Base-by-base conservation (phyloP, 2,329 filamentous ascomycete genomes). In the Septoria linicola region DNA sequence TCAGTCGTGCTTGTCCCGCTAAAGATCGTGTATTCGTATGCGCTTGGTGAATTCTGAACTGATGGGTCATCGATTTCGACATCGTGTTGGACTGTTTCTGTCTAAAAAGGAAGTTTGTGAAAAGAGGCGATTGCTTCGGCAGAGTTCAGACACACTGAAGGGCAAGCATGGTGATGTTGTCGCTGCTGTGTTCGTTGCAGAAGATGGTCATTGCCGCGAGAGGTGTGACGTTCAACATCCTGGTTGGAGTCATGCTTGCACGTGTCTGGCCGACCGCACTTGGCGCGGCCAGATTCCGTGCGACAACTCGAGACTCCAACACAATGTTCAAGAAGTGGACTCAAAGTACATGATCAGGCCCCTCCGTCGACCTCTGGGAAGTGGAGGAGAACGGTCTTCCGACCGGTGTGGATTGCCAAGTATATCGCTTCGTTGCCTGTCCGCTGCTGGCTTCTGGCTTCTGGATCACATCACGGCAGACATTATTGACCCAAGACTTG, bases 1-100 rank as follows among this genome's bases (percentile, higher is more conserved):
- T 49, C 46, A 51, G 39, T 40, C 53, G 48, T 30, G 47, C 53
- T 44, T 54, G 37, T 31, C 49, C 50, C 42, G 62, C 42, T 78
- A 78, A 72, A 60, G 72, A 72, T 53, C 70, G 71, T 23, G 73
- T 75, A 55, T 77, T 76, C 37, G 76, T 78, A 64, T 79, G 76
- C 44, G 71, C 75, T 59, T 73, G 70, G 61, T 77, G 74, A 60
- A 75, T 72, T 61, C 71, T 72, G 64, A 74, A 77, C 55, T 74
- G 67, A 61, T 69, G 65, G 53, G 73, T 71, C 62, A 76, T 66
- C 72, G 70, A 66, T 64, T 68, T 72, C 70, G 72, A 67, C 79
- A 81, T 81, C 56, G 75, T 79, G 74, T 64, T 67, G 35, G 20
- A 37, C 25, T 40, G 27, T 20, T 19, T 37, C 16, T 35, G 47